A percentile compares a stretch with the other conserved stretches of the same genome.
Evolutionary conservation across 768 basidiomycete species (phyloP).

Genomic region (Pisolithus marmoratus): DNA sequence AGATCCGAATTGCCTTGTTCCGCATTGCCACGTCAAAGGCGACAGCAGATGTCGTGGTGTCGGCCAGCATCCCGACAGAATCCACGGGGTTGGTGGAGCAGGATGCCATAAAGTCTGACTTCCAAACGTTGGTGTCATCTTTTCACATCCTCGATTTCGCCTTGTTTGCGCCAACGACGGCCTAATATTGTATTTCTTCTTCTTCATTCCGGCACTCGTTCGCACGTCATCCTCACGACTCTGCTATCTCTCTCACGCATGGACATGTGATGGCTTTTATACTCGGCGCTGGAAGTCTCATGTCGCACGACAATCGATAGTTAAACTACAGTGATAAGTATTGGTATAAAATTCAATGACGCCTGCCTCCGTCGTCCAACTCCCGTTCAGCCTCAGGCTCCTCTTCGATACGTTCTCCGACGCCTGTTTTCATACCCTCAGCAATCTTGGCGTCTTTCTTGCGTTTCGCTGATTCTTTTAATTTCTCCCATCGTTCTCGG

Average conservation of each 20-base stretch:
- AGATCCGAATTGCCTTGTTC: constrained; percentile 76
- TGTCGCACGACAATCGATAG: no score
- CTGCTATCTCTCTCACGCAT: no score
- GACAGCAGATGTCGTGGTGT: constrained; percentile 75
- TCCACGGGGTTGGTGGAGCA: constrained; percentile 26
- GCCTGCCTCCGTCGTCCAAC: constrained; percentile 25
- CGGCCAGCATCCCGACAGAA: constrained; percentile 73
- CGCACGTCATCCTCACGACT: no score
- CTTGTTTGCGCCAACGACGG: constrained; percentile 2
- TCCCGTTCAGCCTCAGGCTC: constrained; percentile 64
- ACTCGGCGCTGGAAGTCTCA: no score
- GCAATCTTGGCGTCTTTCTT: constrained; percentile 71
- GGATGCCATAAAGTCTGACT: constrained; percentile 39
- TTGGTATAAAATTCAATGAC: neutral
- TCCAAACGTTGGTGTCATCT: constrained; percentile 49
- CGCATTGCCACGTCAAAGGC: constrained; percentile 53
- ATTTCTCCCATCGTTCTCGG: constrained; percentile 83
- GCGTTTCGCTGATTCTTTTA: constrained; percentile 82
- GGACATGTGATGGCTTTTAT: no score
- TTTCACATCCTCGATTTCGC: constrained; percentile 62
- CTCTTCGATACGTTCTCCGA: constrained; percentile 66
- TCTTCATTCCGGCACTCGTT: no score
- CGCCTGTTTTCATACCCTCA: constrained; percentile 36
- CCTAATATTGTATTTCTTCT: no score
- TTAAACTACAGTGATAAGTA: no score